Evolutionary conservation across 2,329 filamentous ascomycete genomes (phyloP), one percentile per base, ranked within the genome.

Genomic region (Cordyceps cateniannulata): DNA sequence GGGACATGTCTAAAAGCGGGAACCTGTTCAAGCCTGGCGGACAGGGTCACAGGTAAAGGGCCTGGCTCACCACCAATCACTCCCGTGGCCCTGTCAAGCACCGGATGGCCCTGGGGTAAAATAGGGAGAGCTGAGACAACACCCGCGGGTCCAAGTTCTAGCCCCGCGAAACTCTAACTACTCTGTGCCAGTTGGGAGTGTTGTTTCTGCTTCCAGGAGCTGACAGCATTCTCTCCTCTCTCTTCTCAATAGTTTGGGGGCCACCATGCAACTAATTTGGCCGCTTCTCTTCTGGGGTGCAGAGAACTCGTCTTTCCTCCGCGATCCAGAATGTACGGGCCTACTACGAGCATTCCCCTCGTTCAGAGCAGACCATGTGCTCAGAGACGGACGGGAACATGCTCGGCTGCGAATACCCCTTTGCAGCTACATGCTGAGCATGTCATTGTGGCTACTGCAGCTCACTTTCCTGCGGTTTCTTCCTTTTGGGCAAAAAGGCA

Each of bases 261-360:
- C 53, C 44, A 27, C 44, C 29, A 57, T 49, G 54, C 54, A 57
- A 40, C 54, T 44, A 27, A 49, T 57, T 58, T 56, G 27, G 53
- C 20, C 51, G 32, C 32, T 14, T 35, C 10, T 35, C 32, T 35
- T 35, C 32, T 35, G 32, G 32, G 32, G 5, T 35, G 32, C 32
- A 35, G 27, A 29, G 27, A 29, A 29, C 27, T 29, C 27, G 27
- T 9, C 32, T 35, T 47, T 18, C 8, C 44, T 47, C 44, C 20
- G 20, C 44, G 44, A 35, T 35, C 29, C 29, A 9, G n/a, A n/a
- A 14, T 35, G 32, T 35, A 35, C 8, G 32, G 32, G 32, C 29
- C 9, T 7, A 32, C 14, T 35, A 14, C 10, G 1, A 35, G 32
- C 32, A 14, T 35, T 10, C 32, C 9, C 27, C n/a, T n/a, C n/a